Percentiles rank a stretch among this genome's conserved stretches.
Evolutionary conservation across 768 basidiomycete genomes (phyloP).

Genomic region (Daedaleopsis nitida): DNA sequence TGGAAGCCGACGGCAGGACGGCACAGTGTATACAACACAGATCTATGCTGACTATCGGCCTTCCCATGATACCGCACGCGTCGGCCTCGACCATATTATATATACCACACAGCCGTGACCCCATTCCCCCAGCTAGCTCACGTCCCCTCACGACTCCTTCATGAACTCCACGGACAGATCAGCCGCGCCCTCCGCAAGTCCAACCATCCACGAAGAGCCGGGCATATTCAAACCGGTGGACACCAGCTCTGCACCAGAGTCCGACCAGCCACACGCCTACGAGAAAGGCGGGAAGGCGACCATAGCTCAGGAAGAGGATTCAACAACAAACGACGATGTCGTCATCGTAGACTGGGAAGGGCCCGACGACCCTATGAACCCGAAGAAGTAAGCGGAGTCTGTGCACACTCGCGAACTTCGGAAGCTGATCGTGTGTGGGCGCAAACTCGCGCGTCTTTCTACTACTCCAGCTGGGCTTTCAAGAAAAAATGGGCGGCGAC

Average conservation of each 20-base stretch:
- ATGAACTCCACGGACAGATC: conserved; percentile 1
- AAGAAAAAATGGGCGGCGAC: conserved; percentile 66
- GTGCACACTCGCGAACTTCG: too few species aligned
- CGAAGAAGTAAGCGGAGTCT: conserved; percentile 31
- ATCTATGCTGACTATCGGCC: neutral
- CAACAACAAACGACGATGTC: conserved; percentile 3
- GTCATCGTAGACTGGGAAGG: conserved; percentile 39
- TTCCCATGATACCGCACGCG: conserved; percentile 1
- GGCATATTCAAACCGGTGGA: conserved; percentile 10
- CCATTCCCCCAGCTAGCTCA: neutral
- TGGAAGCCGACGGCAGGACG: too few species aligned
- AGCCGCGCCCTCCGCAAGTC: conserved; percentile 7
- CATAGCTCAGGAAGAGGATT: neutral
- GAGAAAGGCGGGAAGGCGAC: conserved; percentile 2
- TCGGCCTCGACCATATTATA: neutral
- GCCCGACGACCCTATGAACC: conserved; percentile 37
- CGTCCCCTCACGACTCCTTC: neutral
- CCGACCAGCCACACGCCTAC: neutral
- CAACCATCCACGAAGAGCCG: conserved; percentile 16
- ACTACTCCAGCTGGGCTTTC: conserved; percentile 51
- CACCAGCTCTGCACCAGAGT: conserved; percentile 1
- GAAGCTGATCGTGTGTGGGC: neutral
- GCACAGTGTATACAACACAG: too few species aligned
- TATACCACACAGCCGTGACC: neutral
- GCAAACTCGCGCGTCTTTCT: neutral